phyloP scores from a whole-genome alignment of 352 stramenopile genomes.

The Phytopythium kandeliae region DNA sequence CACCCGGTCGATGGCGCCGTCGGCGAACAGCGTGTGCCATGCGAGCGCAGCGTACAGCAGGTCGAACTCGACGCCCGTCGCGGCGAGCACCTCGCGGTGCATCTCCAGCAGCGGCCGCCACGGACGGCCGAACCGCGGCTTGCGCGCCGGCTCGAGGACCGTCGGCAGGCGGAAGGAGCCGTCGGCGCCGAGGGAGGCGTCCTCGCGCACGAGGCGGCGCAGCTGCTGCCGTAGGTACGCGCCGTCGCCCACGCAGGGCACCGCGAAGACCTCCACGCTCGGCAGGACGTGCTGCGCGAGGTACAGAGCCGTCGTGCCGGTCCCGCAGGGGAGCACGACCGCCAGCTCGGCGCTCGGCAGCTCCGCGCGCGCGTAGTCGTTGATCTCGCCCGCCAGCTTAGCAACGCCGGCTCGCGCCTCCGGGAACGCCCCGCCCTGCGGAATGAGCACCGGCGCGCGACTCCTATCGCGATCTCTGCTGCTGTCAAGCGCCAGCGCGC shows the following conservation, averaged over 20 bases:
- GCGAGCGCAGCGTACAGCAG: constrained; percentile 69
- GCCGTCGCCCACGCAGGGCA: constrained; percentile 69
- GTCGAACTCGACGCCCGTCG: constrained; percentile 67
- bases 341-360: constrained; percentile 28
- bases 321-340: constrained; percentile 69
- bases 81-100: constrained; percentile 52
- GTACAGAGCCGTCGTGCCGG: constrained; percentile 75
- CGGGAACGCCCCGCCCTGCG: constrained; percentile 63
- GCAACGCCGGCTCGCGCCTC: constrained; percentile 54
- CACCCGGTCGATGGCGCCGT: constrained; percentile 26
- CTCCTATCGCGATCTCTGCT: background rate
- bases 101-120: constrained; percentile 46
- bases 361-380: constrained; percentile 34
- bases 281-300: constrained; percentile 60
- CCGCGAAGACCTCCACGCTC: constrained; percentile 37
- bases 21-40: constrained; percentile 76
- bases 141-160: constrained; percentile 39
- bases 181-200: constrained; percentile 10
- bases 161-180: constrained; percentile 14
- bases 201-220: constrained; percentile 23
- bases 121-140: constrained; percentile 67
- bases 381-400: constrained; percentile 63
- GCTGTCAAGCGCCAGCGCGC: constrained; percentile 7
- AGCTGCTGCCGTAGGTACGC: constrained; percentile 60
- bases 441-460: constrained; percentile 35